Conservation (phyloP, 1,284 basidiomycete genomes). For the Sphaerobolus stellatus region DNA sequence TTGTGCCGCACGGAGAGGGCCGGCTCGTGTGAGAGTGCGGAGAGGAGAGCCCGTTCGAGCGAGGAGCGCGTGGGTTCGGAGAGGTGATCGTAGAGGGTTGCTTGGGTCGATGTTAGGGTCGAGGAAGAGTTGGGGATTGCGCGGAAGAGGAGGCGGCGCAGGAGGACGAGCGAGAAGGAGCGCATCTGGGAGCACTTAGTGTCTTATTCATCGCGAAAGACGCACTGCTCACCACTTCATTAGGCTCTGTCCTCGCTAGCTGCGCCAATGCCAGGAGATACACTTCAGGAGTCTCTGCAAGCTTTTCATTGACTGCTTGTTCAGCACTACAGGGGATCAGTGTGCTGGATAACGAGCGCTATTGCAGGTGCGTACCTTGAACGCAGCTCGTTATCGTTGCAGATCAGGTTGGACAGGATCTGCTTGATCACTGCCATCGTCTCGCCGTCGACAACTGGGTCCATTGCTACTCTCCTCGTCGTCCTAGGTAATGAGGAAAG, state of each 20-base stretch:
- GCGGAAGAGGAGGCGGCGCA: constrained; percentile 72
- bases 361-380: constrained; percentile 40
- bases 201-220: constrained; percentile 1
- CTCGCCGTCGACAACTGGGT: constrained; percentile 20
- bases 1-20: constrained; percentile 59
- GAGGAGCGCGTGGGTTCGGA: constrained; percentile 60
- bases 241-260: constrained; percentile 69
- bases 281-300: constrained; percentile 71
- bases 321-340: constrained; percentile 55
- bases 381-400: constrained; percentile 77
- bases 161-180: constrained; percentile 75
- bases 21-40: constrained; percentile 62
- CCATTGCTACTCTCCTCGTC: too few relatives aligned
- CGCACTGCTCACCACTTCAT: constrained; percentile 59
- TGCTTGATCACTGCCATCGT: constrained; percentile 51
- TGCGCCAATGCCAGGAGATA: constrained; percentile 74
- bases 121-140: constrained; percentile 30
- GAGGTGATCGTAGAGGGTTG: constrained; percentile 71
- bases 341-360: background rate
- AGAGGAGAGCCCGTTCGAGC: constrained; percentile 68
- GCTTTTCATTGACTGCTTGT: constrained; percentile 72
- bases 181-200: constrained; percentile 57
- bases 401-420: constrained; percentile 76
- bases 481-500: too few relatives aligned
- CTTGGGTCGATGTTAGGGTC: constrained; percentile 28